These are phyloP conservation scores for Prunella vulgaris DNA, from an alignment of 257 asterid genomes.

Conservation along the genomic window DNA sequence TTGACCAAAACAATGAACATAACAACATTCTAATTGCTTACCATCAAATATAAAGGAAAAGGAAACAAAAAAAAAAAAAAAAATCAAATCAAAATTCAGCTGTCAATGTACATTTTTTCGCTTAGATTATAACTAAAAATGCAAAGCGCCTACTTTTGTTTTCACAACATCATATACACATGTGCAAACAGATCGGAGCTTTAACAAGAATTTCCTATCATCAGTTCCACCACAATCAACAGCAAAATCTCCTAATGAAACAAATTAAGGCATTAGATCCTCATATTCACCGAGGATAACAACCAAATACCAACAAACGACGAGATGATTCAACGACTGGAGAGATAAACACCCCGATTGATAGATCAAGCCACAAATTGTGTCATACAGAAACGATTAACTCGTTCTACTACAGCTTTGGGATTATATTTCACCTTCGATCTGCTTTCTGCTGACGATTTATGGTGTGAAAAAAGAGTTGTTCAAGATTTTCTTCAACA, in stretches of 20 bases:
- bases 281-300: neutral
- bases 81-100: neutral
- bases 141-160: neutral
- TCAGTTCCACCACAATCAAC: neutral
- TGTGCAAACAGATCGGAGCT: slow-evolving; percentile 15
- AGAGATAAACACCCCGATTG: neutral
- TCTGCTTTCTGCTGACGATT: slow-evolving; percentile 8
- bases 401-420: neutral
- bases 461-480: neutral
- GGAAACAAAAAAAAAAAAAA: neutral
- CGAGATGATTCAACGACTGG: neutral
- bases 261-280: neutral
- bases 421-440: slow-evolving; percentile 16
- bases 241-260: neutral
- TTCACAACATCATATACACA: neutral
- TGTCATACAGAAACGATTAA: neutral
- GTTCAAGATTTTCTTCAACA: neutral
- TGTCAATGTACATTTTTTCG: neutral
- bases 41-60: neutral
- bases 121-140: neutral
- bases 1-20: neutral
- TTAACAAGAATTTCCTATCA: neutral
- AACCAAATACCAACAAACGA: neutral
- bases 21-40: neutral
- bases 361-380: neutral